These are phyloP conservation scores for Schizosaccharomyces cryophilus DNA, from an alignment of 805 yeast genomes.

Conservation along the genomic window DNA sequence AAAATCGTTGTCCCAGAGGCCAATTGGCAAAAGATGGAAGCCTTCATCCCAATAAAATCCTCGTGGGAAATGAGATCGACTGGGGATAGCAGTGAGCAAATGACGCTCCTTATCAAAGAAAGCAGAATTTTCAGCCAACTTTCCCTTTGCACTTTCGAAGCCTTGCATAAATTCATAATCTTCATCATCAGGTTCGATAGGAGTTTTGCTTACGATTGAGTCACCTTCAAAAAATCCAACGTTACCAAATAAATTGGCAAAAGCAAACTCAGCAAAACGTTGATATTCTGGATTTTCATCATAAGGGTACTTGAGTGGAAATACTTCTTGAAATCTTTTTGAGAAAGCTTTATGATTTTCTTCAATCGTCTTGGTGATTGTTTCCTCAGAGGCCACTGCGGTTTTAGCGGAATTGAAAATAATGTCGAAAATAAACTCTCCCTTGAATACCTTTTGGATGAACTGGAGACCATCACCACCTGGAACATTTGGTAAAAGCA, in stretches of 20 bases:
- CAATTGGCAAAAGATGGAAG: conserved; percentile 61
- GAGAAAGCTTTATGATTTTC: conserved; percentile 11
- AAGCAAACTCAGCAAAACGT: conserved; percentile 47
- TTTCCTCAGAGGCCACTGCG: conserved; percentile 1
- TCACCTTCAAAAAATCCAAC: conserved; percentile 72
- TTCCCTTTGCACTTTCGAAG: conserved; percentile 6
- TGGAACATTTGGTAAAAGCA: conserved; percentile 29
- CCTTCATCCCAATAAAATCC: conserved; percentile 99
- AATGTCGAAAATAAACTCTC: conserved; percentile 52
- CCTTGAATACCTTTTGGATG: conserved; percentile 52
- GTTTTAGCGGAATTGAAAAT: conserved; percentile 15
- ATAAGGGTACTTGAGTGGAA: conserved; percentile 34
- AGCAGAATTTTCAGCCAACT: conserved; percentile 4
- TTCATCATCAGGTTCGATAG: conserved; percentile 35
- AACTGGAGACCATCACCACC: conserved; percentile 57
- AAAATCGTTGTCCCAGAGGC: conserved; percentile 35
- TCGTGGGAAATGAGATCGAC: conserved; percentile 82
- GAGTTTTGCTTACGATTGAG: conserved; percentile 38
- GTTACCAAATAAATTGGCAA: conserved; percentile 75
- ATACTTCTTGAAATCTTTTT: conserved; percentile 25
- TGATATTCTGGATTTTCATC: conserved; percentile 17
- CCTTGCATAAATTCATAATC: conserved; percentile 20
- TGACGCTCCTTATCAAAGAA: conserved; percentile 35
- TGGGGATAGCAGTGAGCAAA: conserved; percentile 65
- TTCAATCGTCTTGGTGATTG: conserved; percentile 12